These are phyloP conservation scores for Metarhizium humberi DNA, from an alignment of 2,329 filamentous ascomycete genomes.

Conservation along the genomic window DNA sequence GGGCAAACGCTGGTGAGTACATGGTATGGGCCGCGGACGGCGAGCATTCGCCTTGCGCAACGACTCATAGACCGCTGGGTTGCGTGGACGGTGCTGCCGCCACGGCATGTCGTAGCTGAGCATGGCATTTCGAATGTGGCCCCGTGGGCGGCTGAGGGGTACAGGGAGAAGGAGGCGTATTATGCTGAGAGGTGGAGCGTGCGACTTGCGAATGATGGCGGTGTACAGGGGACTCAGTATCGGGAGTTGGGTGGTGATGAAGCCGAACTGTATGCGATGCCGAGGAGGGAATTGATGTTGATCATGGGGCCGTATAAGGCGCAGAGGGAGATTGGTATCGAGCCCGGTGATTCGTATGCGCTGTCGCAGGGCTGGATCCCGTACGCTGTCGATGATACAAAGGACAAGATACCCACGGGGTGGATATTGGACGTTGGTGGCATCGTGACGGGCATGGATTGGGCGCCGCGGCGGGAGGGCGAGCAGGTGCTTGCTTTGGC, in stretches of 20 bases:
- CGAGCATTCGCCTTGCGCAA: slow-evolving; percentile 25
- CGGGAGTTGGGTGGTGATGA: slow-evolving; percentile 14
- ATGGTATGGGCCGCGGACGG: slow-evolving; percentile 32
- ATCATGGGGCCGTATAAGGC: slow-evolving; percentile 22
- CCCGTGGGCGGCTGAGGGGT: slow-evolving; percentile 30
- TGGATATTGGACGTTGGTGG: slow-evolving; percentile 48
- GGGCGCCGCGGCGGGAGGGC: slow-evolving; percentile 32
- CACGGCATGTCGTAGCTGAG: slow-evolving; percentile 17
- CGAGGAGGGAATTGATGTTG: slow-evolving; percentile 19
- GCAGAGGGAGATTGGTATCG: slow-evolving; percentile 21
- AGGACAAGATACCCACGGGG: slow-evolving; percentile 25
- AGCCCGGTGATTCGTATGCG: slow-evolving; percentile 14
- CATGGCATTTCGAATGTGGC: slow-evolving; percentile 22
- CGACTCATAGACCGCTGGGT: slow-evolving; percentile 32
- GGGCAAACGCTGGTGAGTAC: slow-evolving; percentile 24
- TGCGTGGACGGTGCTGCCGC: slow-evolving; percentile 30
- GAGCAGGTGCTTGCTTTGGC: slow-evolving; percentile 43
- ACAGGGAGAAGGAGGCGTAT: slow-evolving; percentile 22
- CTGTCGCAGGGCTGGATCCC: slow-evolving; percentile 21
- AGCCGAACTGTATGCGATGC: slow-evolving; percentile 18
- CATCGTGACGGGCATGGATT: slow-evolving; percentile 41
- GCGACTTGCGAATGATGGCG: slow-evolving; percentile 13
- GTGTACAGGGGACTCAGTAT: slow-evolving; percentile 6
- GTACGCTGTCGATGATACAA: slow-evolving; percentile 14
- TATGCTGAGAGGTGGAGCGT: slow-evolving; percentile 22